A percentile compares a stretch with the other conserved stretches of the same genome.
Evolutionary conservation across 2,329 filamentous ascomycete genomes (phyloP).

Genomic region (Xylaria sp.): DNA sequence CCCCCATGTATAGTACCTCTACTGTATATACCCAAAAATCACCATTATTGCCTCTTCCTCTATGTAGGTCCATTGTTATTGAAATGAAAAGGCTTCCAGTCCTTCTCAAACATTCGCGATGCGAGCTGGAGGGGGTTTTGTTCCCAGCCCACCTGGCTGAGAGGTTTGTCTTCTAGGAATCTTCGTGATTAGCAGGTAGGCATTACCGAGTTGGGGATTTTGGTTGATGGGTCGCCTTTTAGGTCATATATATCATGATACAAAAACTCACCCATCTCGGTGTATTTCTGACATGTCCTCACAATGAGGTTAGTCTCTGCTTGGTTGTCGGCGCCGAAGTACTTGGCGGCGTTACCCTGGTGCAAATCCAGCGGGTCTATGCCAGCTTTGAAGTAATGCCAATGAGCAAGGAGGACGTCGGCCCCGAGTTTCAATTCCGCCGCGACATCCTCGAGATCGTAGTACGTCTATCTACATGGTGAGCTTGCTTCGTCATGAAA

Average conservation of each 20-base stretch:
- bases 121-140: constrained; percentile 58
- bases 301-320: constrained; percentile 52
- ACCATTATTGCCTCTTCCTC: background rate
- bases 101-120: constrained; percentile 58
- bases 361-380: constrained; percentile 47
- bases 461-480: constrained; percentile 45
- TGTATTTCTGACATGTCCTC: constrained; percentile 46
- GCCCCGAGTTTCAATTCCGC: constrained; percentile 58
- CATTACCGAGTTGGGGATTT: background rate
- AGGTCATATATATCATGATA: background rate
- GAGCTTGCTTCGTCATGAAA: constrained; percentile 37
- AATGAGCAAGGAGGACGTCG: constrained; percentile 60
- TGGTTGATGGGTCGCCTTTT: no score
- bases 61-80: constrained; percentile 37
- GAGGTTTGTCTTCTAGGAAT: constrained; percentile 19
- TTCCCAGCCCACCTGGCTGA: constrained; percentile 45
- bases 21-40: background rate
- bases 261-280: constrained; percentile 41
- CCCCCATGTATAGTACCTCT: background rate
- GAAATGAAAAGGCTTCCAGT: constrained; percentile 51
- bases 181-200: background rate
- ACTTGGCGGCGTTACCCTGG: constrained; percentile 41
- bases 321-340: constrained; percentile 47
- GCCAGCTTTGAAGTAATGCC: constrained; percentile 62
- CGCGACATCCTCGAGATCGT: constrained; percentile 37